These are phyloP conservation scores for Aspergillus taichungensis DNA, from an alignment of 495 filamentous ascomycete species.

Conservation along the genomic window DNA sequence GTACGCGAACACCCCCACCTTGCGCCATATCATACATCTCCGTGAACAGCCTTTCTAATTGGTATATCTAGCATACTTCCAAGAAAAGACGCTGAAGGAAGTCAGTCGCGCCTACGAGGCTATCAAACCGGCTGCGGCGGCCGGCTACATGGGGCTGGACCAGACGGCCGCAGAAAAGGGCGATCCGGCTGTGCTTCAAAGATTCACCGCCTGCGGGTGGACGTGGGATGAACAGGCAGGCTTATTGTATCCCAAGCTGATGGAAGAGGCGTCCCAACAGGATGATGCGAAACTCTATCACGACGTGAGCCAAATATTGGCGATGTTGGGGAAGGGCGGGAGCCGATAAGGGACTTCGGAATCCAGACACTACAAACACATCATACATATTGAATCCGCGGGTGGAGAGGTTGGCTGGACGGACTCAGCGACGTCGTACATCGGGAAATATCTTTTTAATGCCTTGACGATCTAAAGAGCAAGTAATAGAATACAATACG, in stretches of 20 bases:
- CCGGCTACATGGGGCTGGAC: constrained; percentile 39
- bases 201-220: constrained; percentile 38
- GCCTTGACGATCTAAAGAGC: constrained; percentile 7
- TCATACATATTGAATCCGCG: neutral
- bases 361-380: neutral
- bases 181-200: constrained; percentile 26
- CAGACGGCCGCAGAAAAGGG: constrained; percentile 18
- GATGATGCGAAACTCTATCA: constrained; percentile 13
- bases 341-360: neutral
- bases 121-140: constrained; percentile 37
- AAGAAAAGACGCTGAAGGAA: constrained; percentile 38
- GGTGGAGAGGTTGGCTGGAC: neutral
- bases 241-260: constrained; percentile 32
- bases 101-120: constrained; percentile 42
- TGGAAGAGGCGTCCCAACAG: constrained; percentile 17
- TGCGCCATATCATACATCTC: neutral
- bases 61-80: constrained; percentile 27
- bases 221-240: constrained; percentile 31
- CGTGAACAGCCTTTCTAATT: constrained; percentile 2
- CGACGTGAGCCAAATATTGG: constrained; percentile 26
- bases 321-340: constrained; percentile 22
- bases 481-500: constrained; percentile 6
- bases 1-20: constrained; percentile 15
- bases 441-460: constrained; percentile 2
- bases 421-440: neutral